Evolutionary conservation across 2,329 filamentous ascomycete species (phyloP), one percentile per base, ranked within the genome.

Genomic region (Botrytis squamosa): DNA sequence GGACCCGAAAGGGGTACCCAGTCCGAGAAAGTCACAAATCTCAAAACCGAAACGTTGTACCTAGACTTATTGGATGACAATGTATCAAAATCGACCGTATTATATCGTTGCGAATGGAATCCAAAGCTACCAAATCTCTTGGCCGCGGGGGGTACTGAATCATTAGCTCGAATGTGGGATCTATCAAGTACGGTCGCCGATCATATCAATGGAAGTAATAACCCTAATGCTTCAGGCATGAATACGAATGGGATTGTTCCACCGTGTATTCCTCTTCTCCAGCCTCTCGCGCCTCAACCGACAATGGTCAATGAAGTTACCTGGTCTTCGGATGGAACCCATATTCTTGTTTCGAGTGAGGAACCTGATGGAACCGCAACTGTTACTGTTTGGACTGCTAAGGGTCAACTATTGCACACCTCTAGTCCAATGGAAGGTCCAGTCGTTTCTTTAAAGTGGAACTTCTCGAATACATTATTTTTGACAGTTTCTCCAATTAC

Each of bases 31-130:
- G 88, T 90, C 73, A 84, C 87, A 77, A 89, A 91, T 78, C 85
- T 91, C 72, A 84, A 85, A 65, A 83, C 85, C 42, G 85, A 87
- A 76, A 91, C 89, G n/a, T 87, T 85, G 44, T 91, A 89, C 80
- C 85, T 91, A 75, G 87, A 86, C 76, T 84, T 91, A 76, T 80
- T 83, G 62, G 80, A 81, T 52, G 79, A 81, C 74, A 79, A 80
- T 76, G 79, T 81, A 76, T 82, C 71, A 2, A 55, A 71, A 10
- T 73, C 71, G n/a, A 73, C 89, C 81, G 86, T 90, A 79, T 83
- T 91, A 82, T 85, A 91, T 84, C 88, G 90, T 83, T 91, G 89
- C 86, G 88, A 90, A 85, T 91, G 89, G 88, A 90, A 88, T 85
- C 89, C 89, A 78, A 85, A 82, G 82, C 86, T 91, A 84, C 87